Evolutionary conservation across 148 eudicot genomes (phyloP), one percentile per base, ranked within the genome.

Genomic region (Persicaria maculosa): DNA sequence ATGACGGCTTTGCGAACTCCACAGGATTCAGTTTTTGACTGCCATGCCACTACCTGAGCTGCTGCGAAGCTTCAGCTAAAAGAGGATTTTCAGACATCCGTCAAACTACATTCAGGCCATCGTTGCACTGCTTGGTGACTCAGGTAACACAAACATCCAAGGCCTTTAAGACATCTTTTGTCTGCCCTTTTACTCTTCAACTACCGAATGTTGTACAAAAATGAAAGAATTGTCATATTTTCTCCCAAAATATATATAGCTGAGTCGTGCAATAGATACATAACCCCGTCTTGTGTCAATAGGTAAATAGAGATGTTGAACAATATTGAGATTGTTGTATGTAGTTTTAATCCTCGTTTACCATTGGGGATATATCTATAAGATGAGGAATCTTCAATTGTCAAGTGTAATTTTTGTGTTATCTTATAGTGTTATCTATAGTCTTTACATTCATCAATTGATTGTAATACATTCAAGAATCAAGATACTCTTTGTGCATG

Each of bases 171-270:
- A 31, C 40, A 31, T 31, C 40, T 31, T 31, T 31, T 31, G 40
- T 31, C 40, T 2, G 40, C 40, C 40, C 40, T 31, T 31, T 31
- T 31, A 31, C 40, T 31, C 40, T 31, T 31, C 40, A 31, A 31
- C 40, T 31, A 31, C 40, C 15, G 45, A 65, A 65, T 36, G 70
- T 65, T 65, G 47, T 65, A 65, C 47, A 65, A 40, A 65, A 36
- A 59, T 22, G 67, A 14, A 14, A 59, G 43, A 43, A 14, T 4
- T 43, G 9, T 36, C 9, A 45, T 12, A 14, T 62, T 22, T 62
- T 62, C 68, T 62, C 7, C 68, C 14, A 31, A n/a, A 62, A 36
- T 14, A 62, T 62, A 0, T 31, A 31, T 1, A 36, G 44, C 45
- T 62, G n/a, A 62, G 14, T 10, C 2, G 68, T 62, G 40, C 36